phyloP scores from a whole-genome alignment of 176 grass and related monocot genomes.

The Phyllostachys edulis region DNA sequence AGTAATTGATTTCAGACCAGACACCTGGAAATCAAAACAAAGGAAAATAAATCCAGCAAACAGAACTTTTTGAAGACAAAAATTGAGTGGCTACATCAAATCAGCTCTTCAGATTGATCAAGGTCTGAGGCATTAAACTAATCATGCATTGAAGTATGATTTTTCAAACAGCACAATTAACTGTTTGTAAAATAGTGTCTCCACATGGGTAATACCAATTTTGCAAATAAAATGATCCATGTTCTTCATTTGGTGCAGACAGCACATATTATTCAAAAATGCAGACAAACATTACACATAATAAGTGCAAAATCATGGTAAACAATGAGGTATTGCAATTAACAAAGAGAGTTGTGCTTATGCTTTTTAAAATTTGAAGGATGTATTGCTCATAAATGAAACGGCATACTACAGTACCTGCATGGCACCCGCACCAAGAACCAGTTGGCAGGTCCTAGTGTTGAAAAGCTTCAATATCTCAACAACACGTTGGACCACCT shows the following conservation, averaged over 20 bases:
- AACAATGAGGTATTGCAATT: not conserved
- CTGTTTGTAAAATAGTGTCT: slow-evolving; percentile 1
- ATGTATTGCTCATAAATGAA: not conserved
- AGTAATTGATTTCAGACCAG: slow-evolving; percentile 98
- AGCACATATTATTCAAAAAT: not conserved
- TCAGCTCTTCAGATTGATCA: not conserved
- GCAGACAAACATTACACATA: slow-evolving; percentile 8
- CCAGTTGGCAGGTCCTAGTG: slow-evolving; percentile 90
- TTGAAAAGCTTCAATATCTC: slow-evolving; percentile 99
- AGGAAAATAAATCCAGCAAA: not conserved
- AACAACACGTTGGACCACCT: slow-evolving; percentile 94
- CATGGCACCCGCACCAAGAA: slow-evolving; percentile 98
- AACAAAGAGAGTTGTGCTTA: not conserved
- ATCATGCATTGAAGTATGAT: not conserved
- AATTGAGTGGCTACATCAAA: slow-evolving; percentile 14
- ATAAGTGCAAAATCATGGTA: not conserved
- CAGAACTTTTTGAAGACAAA: slow-evolving; percentile 6
- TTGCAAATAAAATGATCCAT: not conserved
- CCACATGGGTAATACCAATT: slow-evolving; percentile 11
- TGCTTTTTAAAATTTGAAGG: not conserved
- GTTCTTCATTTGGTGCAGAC: not conserved
- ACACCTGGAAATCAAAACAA: slow-evolving; percentile 62
- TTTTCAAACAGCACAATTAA: slow-evolving; percentile 10
- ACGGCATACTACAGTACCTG: slow-evolving; percentile 53
- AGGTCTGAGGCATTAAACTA: not conserved